phyloP scores from a whole-genome alignment of 768 basidiomycete genomes.

The Amylocystis lapponica region DNA sequence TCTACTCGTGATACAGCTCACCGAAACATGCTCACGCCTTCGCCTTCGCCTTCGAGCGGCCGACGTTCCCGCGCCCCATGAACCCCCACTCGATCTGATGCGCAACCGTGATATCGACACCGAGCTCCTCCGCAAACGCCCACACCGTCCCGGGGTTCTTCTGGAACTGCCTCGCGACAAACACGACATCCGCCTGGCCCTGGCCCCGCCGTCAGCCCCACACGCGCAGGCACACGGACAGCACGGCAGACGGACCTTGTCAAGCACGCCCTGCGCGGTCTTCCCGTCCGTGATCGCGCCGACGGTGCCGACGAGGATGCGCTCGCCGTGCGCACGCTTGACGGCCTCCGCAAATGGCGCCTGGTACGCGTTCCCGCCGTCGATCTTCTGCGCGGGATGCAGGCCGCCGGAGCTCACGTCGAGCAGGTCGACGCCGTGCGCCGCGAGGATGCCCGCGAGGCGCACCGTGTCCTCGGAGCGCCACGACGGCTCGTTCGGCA shows the following conservation, averaged over 20 bases:
- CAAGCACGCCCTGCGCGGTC: conserved; percentile 57
- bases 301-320: conserved; percentile 41
- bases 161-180: conserved; percentile 40
- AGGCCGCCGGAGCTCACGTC: conserved; percentile 69
- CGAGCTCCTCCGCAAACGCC: conserved; percentile 52
- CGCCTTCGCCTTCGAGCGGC: conserved; percentile 1
- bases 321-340: conserved; percentile 38
- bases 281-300: conserved; percentile 52
- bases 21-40: no score
- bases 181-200: conserved; percentile 50
- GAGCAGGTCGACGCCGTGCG: conserved; percentile 68
- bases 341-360: conserved; percentile 23
- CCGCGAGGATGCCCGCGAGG: conserved; percentile 51
- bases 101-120: conserved; percentile 38
- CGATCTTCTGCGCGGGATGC: conserved; percentile 41
- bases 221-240: conserved; percentile 28
- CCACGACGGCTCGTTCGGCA: conserved; percentile 62
- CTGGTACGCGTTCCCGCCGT: conserved; percentile 29
- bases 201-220: no score
- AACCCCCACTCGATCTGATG: conserved; percentile 56
- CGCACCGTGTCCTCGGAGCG: conserved; percentile 59
- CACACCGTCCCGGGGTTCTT: conserved; percentile 50
- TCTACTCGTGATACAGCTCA: no score
- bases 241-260: conserved; percentile 24
- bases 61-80: conserved; percentile 24